Base-by-base conservation (phyloP, 306 rosid genomes). In the Macrotyloma uniflorum region DNA sequence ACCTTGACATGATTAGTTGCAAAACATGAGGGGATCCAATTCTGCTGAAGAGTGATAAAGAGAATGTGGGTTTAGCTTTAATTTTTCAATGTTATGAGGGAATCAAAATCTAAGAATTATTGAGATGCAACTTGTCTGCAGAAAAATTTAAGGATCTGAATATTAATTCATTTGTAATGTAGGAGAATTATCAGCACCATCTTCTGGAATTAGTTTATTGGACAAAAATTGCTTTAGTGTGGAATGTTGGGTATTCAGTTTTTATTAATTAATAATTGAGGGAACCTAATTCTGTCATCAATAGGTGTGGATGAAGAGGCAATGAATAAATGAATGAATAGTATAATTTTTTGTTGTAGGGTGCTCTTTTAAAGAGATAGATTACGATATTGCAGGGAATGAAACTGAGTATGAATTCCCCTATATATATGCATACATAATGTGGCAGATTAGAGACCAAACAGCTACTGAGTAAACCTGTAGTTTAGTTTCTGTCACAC, bases 321-420 rank as follows among this genome's bases (percentile, higher is more conserved):
- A 42, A 42, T 3, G 14, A 58, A 16, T 35, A 35, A 35, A 26
- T 26, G 28, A 26, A 8, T 24, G 68, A 65, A 64, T 32, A 46
- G 18, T 64, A 65, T 71, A 69, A 33, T 83, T 70, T 79, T 57
- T 62, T 1, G 46, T 62, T 62, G 65, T 67, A 50, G 38, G 86
- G 83, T 79, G 54, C 30, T 74, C 70, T 62, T 83, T 79, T 79
- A 83, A 83, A 83, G 86, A 58, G 47, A 59, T 45, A 26, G 24
- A 65, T 74, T 55, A n/a, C 55, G 42, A 67, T 78, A 78, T 83
- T 64, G 23, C 22, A 61, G 7, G 13, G 28, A 55, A 19, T 69
- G n/a, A 57, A 33, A 33, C 54, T 22, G 14, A 10, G 6, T 20
- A 4, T 26, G 15, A 16, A 11, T 50, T 67, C 26, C 74, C 1